Conservation (phyloP, 495 filamentous ascomycete species). For the Xylaria longipes region DNA sequence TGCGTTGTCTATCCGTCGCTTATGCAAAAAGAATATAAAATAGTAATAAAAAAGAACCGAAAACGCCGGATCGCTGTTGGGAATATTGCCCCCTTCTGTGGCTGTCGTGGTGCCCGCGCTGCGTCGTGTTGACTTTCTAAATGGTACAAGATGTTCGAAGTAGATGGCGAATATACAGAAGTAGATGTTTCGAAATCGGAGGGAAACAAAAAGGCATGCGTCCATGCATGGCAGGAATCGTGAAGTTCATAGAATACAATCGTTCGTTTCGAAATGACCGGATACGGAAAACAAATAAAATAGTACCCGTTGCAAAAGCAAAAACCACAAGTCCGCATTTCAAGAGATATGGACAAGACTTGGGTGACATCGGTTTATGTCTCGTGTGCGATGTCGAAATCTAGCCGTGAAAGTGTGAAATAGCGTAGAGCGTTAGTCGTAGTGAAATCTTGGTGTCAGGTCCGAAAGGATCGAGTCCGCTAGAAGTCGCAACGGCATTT, state of each 20-base stretch:
- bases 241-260: slow-evolving; percentile 16
- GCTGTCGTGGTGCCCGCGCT: background rate
- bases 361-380: background rate
- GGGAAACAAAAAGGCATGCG: background rate
- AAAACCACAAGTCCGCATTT: background rate
- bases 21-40: slow-evolving; percentile 10
- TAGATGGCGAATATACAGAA: background rate
- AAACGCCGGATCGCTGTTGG: slow-evolving; percentile 17
- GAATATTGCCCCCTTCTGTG: background rate
- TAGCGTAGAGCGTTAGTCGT: slow-evolving; percentile 8
- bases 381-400: background rate
- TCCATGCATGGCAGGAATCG: slow-evolving; percentile 1
- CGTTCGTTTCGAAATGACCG: background rate
- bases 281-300: slow-evolving; percentile 1
- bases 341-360: background rate
- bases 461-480: slow-evolving; percentile 4
- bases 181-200: background rate
- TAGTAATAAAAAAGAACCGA: slow-evolving; percentile 10
- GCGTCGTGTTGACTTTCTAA: slow-evolving; percentile 1
- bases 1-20: slow-evolving; percentile 25
- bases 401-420: background rate
- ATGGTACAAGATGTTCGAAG: background rate
- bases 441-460: background rate
- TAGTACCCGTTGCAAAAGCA: background rate
- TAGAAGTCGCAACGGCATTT: slow-evolving; percentile 17